Conservation (phyloP, 2,329 filamentous ascomycete species). For the Venturia carpophila region DNA sequence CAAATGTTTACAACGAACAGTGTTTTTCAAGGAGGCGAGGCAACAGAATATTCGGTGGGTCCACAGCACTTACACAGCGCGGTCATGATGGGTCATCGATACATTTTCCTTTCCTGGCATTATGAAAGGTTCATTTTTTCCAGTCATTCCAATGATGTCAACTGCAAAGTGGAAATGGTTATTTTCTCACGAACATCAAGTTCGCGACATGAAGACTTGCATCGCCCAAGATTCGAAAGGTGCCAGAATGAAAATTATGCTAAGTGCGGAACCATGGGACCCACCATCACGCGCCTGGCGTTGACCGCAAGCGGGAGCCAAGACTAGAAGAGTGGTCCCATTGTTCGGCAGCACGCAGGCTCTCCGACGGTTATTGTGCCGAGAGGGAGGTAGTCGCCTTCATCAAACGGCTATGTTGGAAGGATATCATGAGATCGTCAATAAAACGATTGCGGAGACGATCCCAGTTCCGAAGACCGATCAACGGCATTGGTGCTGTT, state of each 20-base stretch:
- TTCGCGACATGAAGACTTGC: not conserved
- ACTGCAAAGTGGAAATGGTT: not conserved
- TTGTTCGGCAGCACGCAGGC: not conserved
- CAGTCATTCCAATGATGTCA: not conserved
- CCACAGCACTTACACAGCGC: not conserved
- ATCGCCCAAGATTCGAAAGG: not conserved
- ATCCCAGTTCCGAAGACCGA: no score
- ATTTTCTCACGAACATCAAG: not conserved
- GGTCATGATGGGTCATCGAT: constrained; percentile 3
- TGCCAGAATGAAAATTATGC: not conserved
- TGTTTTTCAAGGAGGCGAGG: not conserved
- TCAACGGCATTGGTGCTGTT: no score
- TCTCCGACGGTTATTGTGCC: not conserved
- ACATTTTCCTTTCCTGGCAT: not conserved
- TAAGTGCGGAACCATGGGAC: not conserved
- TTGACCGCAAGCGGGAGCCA: not conserved
- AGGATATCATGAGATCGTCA: not conserved
- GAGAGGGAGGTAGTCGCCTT: not conserved
- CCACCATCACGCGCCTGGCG: constrained; percentile 2
- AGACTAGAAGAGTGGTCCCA: not conserved
- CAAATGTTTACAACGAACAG: not conserved
- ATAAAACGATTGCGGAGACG: not conserved
- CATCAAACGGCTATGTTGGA: not conserved
- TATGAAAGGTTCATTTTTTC: not conserved
- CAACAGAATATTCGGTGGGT: constrained; percentile 3